phyloP scores from a whole-genome alignment of 768 basidiomycete species.

The Neoboletus magnificus region DNA sequence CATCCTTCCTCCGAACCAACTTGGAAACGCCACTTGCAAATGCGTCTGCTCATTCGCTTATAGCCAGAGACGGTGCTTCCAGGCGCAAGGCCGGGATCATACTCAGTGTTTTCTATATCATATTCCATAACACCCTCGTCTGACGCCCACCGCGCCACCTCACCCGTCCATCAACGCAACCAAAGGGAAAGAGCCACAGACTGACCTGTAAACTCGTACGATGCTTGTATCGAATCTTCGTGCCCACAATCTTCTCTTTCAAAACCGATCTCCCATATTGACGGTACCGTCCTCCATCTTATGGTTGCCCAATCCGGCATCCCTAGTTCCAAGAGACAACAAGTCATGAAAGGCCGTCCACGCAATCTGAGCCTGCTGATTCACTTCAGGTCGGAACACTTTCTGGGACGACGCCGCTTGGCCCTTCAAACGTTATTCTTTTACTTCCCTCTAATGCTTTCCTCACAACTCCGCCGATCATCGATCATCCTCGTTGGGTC shows the following conservation, averaged over 20 bases:
- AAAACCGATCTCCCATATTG: constrained; percentile 31
- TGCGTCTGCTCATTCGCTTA: constrained; percentile 15
- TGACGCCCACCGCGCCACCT: constrained; percentile 27
- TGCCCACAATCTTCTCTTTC: constrained; percentile 30
- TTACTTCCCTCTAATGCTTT: constrained; percentile 7
- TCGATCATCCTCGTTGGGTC: constrained; percentile 27
- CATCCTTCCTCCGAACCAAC: constrained; percentile 22
- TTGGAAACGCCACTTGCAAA: constrained; percentile 16
- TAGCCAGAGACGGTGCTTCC: constrained; percentile 5
- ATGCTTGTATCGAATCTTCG: constrained; percentile 28
- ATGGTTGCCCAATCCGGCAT: constrained; percentile 33
- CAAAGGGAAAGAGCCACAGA: constrained; percentile 11
- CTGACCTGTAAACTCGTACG: constrained; percentile 12
- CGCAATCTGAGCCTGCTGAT: constrained; percentile 1
- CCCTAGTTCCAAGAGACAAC: constrained; percentile 29
- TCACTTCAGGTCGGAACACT: background rate
- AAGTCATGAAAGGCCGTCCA: constrained; percentile 17
- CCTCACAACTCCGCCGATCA: constrained; percentile 28
- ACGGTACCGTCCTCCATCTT: constrained; percentile 28
- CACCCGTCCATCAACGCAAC: constrained; percentile 16
- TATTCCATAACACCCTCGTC: constrained; percentile 11
- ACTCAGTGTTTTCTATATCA: background rate
- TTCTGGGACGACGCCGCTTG: constrained; percentile 3
- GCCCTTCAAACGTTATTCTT: background rate
- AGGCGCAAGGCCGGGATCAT: constrained; percentile 2